Base-by-base conservation (phyloP, 2,329 filamentous ascomycete species). In the Pleoardoris graminearum region DNA sequence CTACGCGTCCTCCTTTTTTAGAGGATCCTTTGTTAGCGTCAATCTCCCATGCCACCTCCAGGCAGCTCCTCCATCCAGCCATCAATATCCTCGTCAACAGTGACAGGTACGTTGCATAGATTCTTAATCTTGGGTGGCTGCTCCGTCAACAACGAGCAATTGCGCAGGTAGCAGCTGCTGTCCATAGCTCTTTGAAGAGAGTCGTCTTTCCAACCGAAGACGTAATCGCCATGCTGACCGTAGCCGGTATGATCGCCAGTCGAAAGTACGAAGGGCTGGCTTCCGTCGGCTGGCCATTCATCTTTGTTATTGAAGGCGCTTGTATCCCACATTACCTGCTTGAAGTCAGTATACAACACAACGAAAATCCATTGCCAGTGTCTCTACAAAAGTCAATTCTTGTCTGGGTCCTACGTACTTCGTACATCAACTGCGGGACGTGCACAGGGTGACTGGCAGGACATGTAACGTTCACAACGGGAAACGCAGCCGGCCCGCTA, bases 171-270 rank as follows among this genome's bases (percentile, higher is more conserved):
- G 16, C 33, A 53, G 42, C 44, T 39, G 10, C 50, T 54, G 25
- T 67, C 55, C 66, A 70, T 64, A 6, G 59, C 63, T 17, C 59
- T 51, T 52, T 68, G 65, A 29, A 69, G 36, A 23, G 52, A 47
- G 53, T 68, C 61, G 8, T 58, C 66, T 48, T 70, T 66, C 65
- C 67, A 69, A 1, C 67, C 66, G 51, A 67, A 66, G 5, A 61
- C 32, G 32, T 69, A 68, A 39, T 68, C 66, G 1, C 62, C 67
- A 46, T 70, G 63, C n/a, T 61, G 68, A 10, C 63, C 62, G 41
- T 64, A 67, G 2, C 65, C 65, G 35, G 65, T 63, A 22, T 55
- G 56, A 25, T 75, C 65, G 1, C 53, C 55, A 43, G 56, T 66
- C 11, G 49, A 56, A 36, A 63, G 58, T 25, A 69, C 65, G 42